Conservation (phyloP, 2,329 filamentous ascomycete species). For the Chaetomium strumarium region DNA sequence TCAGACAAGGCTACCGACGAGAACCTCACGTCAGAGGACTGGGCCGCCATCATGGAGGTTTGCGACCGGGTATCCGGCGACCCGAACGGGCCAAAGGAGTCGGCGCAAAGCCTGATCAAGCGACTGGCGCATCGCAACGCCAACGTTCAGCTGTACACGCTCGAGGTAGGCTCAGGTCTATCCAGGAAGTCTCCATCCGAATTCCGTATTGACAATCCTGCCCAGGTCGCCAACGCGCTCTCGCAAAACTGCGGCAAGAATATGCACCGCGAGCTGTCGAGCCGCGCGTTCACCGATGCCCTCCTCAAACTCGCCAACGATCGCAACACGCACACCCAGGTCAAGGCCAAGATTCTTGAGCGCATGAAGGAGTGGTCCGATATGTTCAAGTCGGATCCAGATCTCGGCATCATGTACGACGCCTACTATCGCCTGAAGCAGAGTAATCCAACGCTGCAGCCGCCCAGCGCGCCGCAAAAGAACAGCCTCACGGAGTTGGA, state of each 20-base stretch:
- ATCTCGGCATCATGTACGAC: constrained; percentile 95
- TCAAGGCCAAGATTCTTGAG: constrained; percentile 95
- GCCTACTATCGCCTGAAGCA: constrained; percentile 83
- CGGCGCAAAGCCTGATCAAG: constrained; percentile 85
- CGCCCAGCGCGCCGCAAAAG: constrained; percentile 91
- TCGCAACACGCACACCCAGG: constrained; percentile 90
- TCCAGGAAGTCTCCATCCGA: background rate
- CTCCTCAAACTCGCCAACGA: constrained; percentile 86
- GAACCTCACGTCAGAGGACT: constrained; percentile 82
- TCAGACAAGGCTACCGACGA: constrained; percentile 82
- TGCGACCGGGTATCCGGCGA: constrained; percentile 55
- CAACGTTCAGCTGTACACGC: constrained; percentile 91
- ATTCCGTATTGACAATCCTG: background rate
- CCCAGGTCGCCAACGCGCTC: constrained; percentile 77
- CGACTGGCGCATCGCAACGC: constrained; percentile 88
- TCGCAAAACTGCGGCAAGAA: constrained; percentile 84
- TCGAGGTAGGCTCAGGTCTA: constrained; percentile 57
- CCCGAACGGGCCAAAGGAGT: constrained; percentile 66
- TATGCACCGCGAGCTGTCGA: constrained; percentile 85
- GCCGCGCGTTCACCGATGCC: constrained; percentile 89
- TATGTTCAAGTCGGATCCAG: constrained; percentile 84
- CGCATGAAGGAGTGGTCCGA: constrained; percentile 94
- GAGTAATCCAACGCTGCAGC: constrained; percentile 79
- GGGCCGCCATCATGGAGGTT: constrained; percentile 59
- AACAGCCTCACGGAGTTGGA: constrained; percentile 84